Evolutionary conservation across 2,329 filamentous ascomycete genomes (phyloP).

Genomic region (Fusarium bulbicola): DNA sequence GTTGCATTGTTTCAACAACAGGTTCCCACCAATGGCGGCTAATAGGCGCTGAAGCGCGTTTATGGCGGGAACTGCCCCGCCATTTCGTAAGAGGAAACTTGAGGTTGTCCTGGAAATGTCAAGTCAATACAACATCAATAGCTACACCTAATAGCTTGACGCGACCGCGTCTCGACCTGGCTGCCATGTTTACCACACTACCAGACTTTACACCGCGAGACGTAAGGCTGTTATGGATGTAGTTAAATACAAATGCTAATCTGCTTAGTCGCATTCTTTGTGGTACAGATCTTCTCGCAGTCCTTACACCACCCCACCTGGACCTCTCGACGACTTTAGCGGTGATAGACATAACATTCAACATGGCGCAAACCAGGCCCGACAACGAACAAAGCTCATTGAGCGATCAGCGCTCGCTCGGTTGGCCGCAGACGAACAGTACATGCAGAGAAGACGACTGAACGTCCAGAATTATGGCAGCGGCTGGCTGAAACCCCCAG

Average conservation of each 20-base stretch:
- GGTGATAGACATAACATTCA: constrained; percentile 41
- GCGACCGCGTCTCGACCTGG: constrained; percentile 23
- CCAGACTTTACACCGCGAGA: constrained; percentile 76
- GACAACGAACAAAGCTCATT: constrained; percentile 56
- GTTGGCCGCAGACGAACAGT: constrained; percentile 79
- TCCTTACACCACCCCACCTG: constrained; percentile 50
- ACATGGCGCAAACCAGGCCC: constrained; percentile 47
- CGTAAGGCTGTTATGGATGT: constrained; percentile 55
- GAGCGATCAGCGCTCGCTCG: constrained; percentile 72
- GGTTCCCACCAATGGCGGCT: constrained; percentile 32
- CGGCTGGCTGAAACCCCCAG: constrained; percentile 89
- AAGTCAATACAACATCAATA: constrained; percentile 28
- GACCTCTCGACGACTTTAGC: constrained; percentile 47
- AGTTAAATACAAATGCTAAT: constrained; percentile 10
- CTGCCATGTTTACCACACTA: constrained; percentile 68
- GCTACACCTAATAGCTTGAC: constrained; percentile 22
- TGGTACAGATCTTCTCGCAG: constrained; percentile 76
- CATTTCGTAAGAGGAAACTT: constrained; percentile 1
- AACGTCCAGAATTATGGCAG: constrained; percentile 89
- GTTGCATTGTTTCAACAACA: constrained; percentile 16
- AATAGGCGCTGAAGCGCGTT: constrained; percentile 36
- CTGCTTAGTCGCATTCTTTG: constrained; percentile 72
- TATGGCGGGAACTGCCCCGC: constrained; percentile 35
- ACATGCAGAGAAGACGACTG: constrained; percentile 77
- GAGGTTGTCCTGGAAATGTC: constrained; percentile 16